Evolutionary conservation across 192 early-diverging fungal genomes (phyloP).

Genomic region (Hyaloraphidium curvatum): DNA sequence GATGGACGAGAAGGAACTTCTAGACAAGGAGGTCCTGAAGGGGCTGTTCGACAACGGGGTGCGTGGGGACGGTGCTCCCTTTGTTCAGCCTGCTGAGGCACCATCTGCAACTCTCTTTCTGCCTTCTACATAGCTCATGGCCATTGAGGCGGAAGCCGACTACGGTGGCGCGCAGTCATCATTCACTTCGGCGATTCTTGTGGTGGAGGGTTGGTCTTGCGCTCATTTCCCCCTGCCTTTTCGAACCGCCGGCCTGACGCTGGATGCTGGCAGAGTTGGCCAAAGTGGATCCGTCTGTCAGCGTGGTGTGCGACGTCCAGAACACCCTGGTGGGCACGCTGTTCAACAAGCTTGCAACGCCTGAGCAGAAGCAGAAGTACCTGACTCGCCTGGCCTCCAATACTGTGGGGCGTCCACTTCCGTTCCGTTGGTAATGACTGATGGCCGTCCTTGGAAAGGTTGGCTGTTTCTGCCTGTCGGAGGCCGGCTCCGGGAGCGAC

Average conservation of each 20-base stretch:
- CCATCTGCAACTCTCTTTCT: not conserved
- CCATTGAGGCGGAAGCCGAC: constrained; percentile 65
- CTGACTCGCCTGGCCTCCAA: constrained; percentile 62
- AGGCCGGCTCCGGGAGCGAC: constrained; percentile 80
- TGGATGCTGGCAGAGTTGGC: constrained; percentile 50
- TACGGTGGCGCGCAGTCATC: constrained; percentile 65
- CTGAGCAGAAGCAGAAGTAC: constrained; percentile 61
- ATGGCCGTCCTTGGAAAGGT: too few species aligned
- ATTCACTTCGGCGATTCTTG: constrained; percentile 65
- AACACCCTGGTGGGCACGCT: constrained; percentile 66
- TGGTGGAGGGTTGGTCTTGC: constrained; percentile 45
- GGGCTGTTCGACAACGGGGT: constrained; percentile 80
- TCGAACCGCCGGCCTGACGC: not conserved
- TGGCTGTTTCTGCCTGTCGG: constrained; percentile 89
- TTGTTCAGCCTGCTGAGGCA: not conserved
- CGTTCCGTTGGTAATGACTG: too few species aligned
- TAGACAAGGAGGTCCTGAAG: constrained; percentile 59
- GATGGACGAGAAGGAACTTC: constrained; percentile 81
- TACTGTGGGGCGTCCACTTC: constrained; percentile 22
- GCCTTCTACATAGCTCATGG: constrained; percentile 44
- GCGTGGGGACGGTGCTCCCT: constrained; percentile 11
- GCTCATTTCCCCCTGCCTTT: not conserved
- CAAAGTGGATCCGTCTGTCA: constrained; percentile 84
- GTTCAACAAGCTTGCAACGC: constrained; percentile 63
- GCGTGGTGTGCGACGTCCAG: constrained; percentile 71